phyloP scores from a whole-genome alignment of 768 basidiomycete genomes.

The Trametes meyenii region DNA sequence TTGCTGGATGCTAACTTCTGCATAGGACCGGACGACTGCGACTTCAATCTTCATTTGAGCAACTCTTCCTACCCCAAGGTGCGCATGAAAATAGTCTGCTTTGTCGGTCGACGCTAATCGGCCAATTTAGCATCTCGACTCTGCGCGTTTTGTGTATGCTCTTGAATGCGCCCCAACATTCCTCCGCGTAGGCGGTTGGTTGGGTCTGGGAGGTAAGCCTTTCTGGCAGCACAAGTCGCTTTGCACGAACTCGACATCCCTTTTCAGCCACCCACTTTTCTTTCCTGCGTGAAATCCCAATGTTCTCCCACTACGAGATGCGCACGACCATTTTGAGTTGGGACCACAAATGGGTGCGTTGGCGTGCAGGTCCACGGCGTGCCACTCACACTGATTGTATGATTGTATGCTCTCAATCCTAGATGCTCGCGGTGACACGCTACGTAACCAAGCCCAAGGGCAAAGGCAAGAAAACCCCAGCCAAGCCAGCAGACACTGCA shows the following conservation, averaged over 20 bases:
- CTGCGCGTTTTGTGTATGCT: constrained; percentile 47
- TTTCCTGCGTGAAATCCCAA: constrained; percentile 73
- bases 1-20: not conserved
- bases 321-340: constrained; percentile 58
- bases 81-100: constrained; percentile 9
- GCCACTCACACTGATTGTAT: not conserved
- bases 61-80: constrained; percentile 84
- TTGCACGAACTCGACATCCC: not conserved
- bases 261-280: constrained; percentile 62
- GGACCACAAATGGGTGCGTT: constrained; percentile 79
- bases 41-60: constrained; percentile 75
- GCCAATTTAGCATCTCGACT: constrained; percentile 35
- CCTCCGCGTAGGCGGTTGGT: constrained; percentile 61
- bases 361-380: not conserved
- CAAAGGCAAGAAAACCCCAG: constrained; percentile 23
- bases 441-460: constrained; percentile 59
- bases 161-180: constrained; percentile 58
- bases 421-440: constrained; percentile 67
- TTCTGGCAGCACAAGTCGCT: not conserved
- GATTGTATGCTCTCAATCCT: not conserved
- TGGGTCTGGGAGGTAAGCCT: constrained; percentile 51
- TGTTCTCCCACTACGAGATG: constrained; percentile 63
- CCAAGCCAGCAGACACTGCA: not conserved
- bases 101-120: not conserved
- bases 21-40: constrained; percentile 68